These are phyloP conservation scores for Arctostaphylos glauca DNA, from an alignment of 148 eudicot genomes.

Conservation along the genomic window DNA sequence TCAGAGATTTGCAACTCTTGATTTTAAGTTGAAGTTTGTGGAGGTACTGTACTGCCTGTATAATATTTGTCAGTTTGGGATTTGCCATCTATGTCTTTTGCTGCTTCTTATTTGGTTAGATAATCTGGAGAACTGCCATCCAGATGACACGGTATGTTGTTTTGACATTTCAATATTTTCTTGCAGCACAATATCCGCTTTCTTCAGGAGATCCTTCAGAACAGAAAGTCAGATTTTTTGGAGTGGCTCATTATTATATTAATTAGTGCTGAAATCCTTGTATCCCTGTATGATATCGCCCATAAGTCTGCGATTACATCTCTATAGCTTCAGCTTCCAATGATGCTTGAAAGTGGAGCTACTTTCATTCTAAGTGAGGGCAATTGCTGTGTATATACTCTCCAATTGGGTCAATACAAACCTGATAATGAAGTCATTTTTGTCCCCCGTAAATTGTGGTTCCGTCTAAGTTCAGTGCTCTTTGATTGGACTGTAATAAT, in stretches of 20 bases:
- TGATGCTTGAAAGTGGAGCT: neutral
- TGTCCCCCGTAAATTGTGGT: neutral
- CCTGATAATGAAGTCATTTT: neutral
- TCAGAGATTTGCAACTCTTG: constrained; percentile 96
- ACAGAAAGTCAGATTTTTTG: constrained; percentile 86
- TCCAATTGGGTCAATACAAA: neutral
- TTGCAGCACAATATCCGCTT: constrained; percentile 91
- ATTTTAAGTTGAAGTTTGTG: constrained; percentile 91
- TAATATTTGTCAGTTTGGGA: neutral
- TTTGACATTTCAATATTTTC: neutral
- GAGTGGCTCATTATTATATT: constrained; percentile 91
- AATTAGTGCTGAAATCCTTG: constrained; percentile 79
- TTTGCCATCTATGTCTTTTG: neutral
- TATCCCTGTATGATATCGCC: constrained; percentile 84
- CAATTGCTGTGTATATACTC: neutral
- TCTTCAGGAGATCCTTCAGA: constrained; percentile 91
- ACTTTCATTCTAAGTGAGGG: neutral
- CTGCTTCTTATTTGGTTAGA: neutral
- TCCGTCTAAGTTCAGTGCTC: neutral
- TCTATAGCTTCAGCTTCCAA: constrained; percentile 21
- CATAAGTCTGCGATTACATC: constrained; percentile 53
- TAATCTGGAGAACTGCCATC: neutral
- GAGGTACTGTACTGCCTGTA: constrained; percentile 50
- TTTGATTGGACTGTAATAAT: neutral
- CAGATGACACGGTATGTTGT: neutral